phyloP scores from a whole-genome alignment of 2,329 filamentous ascomycete species.

The Fusarium fracticaudum region DNA sequence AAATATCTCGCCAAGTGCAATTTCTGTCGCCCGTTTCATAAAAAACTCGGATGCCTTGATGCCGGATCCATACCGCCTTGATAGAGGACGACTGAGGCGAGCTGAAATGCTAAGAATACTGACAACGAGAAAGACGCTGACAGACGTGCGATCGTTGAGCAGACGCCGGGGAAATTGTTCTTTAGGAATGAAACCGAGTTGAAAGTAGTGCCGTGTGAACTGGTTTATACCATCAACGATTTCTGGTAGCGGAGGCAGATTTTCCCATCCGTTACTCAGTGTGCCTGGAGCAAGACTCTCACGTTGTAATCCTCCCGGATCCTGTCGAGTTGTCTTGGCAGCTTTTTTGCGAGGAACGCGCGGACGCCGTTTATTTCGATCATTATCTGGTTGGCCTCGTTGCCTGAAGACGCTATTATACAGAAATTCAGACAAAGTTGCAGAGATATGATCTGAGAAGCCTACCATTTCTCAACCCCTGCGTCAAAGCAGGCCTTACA shows the following conservation, averaged over 20 bases:
- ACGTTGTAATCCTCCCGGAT: constrained; percentile 50
- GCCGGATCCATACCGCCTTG: constrained; percentile 59
- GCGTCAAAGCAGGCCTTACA: constrained; percentile 63
- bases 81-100: constrained; percentile 60
- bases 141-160: constrained; percentile 56
- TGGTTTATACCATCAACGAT: constrained; percentile 63
- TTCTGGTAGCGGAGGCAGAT: constrained; percentile 59
- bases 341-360: constrained; percentile 56
- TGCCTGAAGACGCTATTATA: constrained; percentile 58
- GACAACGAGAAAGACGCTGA: constrained; percentile 64
- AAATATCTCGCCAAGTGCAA: constrained; percentile 63
- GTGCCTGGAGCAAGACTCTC: constrained; percentile 42
- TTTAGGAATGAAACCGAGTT: constrained; percentile 68
- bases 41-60: constrained; percentile 63
- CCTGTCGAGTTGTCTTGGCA: constrained; percentile 56
- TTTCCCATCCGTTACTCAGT: constrained; percentile 57
- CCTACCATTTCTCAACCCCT: constrained; percentile 61
- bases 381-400: constrained; percentile 63
- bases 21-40: constrained; percentile 58
- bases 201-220: constrained; percentile 66
- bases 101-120: constrained; percentile 66
- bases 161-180: constrained; percentile 59
- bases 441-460: background rate
- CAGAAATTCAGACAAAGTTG: background rate
- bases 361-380: constrained; percentile 65